Percentiles rank a stretch among this genome's conserved stretches.
These are phyloP conservation scores for Hypholoma sublateritium DNA, from an alignment of 768 basidiomycete species.

Conservation along the genomic window DNA sequence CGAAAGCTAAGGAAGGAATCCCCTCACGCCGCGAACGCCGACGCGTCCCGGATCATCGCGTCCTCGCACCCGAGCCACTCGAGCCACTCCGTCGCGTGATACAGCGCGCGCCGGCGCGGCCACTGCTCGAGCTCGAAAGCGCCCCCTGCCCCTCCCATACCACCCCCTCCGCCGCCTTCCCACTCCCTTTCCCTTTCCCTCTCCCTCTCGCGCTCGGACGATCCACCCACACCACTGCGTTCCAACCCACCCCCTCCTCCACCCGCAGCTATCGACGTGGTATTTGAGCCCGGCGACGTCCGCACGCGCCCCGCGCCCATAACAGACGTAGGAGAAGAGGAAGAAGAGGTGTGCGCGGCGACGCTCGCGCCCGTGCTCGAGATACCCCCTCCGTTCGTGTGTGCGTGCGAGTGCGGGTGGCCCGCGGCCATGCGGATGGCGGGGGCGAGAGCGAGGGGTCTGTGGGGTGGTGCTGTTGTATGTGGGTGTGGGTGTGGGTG, in stretches of 20 bases:
- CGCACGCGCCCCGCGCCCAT: too few species aligned
- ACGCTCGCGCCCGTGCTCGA: neutral
- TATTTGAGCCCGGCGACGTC: too few species aligned
- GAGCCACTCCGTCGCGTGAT: conserved; percentile 60
- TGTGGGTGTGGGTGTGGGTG: neutral
- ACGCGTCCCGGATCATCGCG: conserved; percentile 36
- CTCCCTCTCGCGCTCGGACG: too few species aligned
- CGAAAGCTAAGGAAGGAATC: too few species aligned
- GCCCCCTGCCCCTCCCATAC: neutral
- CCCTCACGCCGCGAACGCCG: conserved; percentile 11
- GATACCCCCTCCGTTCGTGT: neutral
- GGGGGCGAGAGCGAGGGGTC: too few species aligned
- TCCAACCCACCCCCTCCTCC: too few species aligned
- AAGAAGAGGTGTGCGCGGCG: neutral
- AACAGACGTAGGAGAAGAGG: too few species aligned
- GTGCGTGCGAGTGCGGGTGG: neutral
- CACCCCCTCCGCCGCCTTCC: neutral
- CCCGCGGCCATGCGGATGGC: too few species aligned
- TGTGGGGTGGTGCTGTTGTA: too few species aligned
- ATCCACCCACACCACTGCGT: too few species aligned
- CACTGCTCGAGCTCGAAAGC: conserved; percentile 49
- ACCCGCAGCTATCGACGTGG: too few species aligned
- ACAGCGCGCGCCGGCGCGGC: conserved; percentile 50
- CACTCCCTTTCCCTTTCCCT: too few species aligned
- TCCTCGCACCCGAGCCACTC: conserved; percentile 66